Conservation (phyloP, 2,329 filamentous ascomycete species). For the Fonsecaea erecta region DNA sequence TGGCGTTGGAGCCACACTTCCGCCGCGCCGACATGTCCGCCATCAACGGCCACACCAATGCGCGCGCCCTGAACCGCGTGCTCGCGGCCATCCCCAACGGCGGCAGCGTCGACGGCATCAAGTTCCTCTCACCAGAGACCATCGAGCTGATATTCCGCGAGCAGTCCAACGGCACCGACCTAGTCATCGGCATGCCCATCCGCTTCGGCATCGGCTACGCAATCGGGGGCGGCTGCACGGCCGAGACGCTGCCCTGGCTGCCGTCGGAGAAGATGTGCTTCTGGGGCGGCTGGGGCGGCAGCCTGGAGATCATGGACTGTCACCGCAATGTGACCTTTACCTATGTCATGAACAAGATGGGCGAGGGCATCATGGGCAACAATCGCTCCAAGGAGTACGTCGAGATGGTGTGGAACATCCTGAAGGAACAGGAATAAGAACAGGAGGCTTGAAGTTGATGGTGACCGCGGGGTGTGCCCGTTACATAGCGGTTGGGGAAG, state of each 20-base stretch:
- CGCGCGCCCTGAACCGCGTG: conserved; percentile 50
- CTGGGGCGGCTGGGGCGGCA: conserved; percentile 56
- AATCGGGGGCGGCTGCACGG: conserved; percentile 41
- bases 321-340: conserved; percentile 50
- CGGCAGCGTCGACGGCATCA: conserved; percentile 43
- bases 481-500: no score
- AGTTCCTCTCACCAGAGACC: conserved; percentile 49
- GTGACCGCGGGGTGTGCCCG: no score
- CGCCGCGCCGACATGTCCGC: conserved; percentile 50
- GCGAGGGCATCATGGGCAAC: conserved; percentile 40
- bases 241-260: conserved; percentile 37
- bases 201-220: conserved; percentile 53
- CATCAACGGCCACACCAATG: conserved; percentile 54
- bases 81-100: conserved; percentile 46
- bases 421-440: conserved; percentile 3
- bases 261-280: conserved; percentile 45
- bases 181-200: conserved; percentile 44
- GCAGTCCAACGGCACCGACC: conserved; percentile 49
- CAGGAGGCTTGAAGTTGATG: not conserved
- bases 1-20: conserved; percentile 43
- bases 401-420: conserved; percentile 41
- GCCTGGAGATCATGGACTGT: conserved; percentile 51
- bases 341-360: conserved; percentile 56
- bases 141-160: conserved; percentile 54
- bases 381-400: conserved; percentile 41